These are phyloP conservation scores for Corymbia calophylla DNA, from an alignment of 441 rosid genomes.

Conservation along the genomic window DNA sequence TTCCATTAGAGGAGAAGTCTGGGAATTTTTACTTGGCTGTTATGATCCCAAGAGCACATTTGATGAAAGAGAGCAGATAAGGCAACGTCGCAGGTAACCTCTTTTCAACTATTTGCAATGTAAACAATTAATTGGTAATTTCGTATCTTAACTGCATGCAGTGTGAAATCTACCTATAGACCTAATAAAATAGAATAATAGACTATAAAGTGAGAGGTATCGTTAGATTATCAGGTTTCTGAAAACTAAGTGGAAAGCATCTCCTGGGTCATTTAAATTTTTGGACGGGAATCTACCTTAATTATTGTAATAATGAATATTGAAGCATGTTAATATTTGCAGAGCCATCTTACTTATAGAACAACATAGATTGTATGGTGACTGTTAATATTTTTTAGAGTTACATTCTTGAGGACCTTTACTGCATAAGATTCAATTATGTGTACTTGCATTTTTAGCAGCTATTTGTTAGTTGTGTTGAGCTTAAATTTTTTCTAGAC, in stretches of 20 bases:
- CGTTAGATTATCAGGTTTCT: background rate
- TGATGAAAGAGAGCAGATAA: conserved; percentile 1
- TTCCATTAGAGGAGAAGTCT: conserved; percentile 94
- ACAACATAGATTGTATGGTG: background rate
- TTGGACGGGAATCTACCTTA: background rate
- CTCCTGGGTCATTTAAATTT: background rate
- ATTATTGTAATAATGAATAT: background rate
- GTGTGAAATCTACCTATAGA: background rate
- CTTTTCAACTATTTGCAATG: background rate
- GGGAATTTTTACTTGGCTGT: conserved; percentile 94
- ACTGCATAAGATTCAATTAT: background rate
- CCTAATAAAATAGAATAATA: background rate
- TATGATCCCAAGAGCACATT: conserved; percentile 19
- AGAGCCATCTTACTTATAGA: background rate
- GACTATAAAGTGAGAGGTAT: background rate
- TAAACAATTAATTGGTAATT: background rate
- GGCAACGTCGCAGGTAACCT: conserved; percentile 1
- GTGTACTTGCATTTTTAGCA: background rate
- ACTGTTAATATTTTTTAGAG: background rate
- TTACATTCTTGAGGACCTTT: background rate
- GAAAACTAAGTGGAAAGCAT: background rate
- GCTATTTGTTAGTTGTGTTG: background rate
- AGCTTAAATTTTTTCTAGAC: background rate
- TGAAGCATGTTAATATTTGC: background rate
- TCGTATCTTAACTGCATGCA: background rate